Percentiles rank a stretch among this genome's conserved stretches.
These are phyloP conservation scores for Jaenimonas drosophilae DNA, from an alignment of 208 protist genomes.

Conservation along the genomic window DNA sequence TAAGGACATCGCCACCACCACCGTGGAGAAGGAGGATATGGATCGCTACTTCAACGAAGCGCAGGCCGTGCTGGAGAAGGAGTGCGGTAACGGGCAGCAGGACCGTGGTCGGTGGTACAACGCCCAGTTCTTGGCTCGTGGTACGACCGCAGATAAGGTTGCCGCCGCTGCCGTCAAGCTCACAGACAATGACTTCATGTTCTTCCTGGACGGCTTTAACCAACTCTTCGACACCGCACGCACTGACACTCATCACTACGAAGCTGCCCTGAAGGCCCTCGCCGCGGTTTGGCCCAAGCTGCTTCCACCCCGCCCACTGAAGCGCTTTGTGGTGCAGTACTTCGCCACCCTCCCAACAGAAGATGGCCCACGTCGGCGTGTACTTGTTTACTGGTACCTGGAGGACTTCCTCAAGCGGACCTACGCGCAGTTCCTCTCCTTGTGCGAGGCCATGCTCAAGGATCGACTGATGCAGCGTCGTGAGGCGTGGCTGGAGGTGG, in stretches of 20 bases:
- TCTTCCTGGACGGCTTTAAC: slow-evolving; percentile 84
- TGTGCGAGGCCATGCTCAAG: slow-evolving; percentile 86
- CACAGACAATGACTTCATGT: slow-evolving; percentile 88
- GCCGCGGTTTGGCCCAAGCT: slow-evolving; percentile 82
- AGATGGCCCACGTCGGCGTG: slow-evolving; percentile 30
- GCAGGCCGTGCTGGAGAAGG: slow-evolving; percentile 56
- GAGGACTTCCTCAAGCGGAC: slow-evolving; percentile 89
- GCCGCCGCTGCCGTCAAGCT: slow-evolving; percentile 84
- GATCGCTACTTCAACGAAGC: slow-evolving; percentile 76
- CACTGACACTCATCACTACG: slow-evolving; percentile 87
- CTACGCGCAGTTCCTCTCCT: slow-evolving; percentile 80
- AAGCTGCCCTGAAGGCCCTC: slow-evolving; percentile 83
- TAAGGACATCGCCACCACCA: slow-evolving; percentile 76
- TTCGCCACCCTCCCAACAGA: slow-evolving; percentile 84
- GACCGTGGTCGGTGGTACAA: slow-evolving; percentile 84
- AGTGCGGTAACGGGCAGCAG: slow-evolving; percentile 37
- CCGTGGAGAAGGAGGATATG: slow-evolving; percentile 69
- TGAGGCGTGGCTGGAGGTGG: slow-evolving; percentile 77
- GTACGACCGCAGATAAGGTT: slow-evolving; percentile 83
- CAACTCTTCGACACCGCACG: slow-evolving; percentile 84
- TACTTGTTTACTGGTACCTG: slow-evolving; percentile 86
- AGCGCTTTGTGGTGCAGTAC: slow-evolving; percentile 84
- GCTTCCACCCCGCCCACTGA: slow-evolving; percentile 73
- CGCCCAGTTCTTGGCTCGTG: slow-evolving; percentile 75
- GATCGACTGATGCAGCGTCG: slow-evolving; percentile 74